Evolutionary conservation across 495 filamentous ascomycete genomes (phyloP).

Genomic region (Bacidia gigantensis): DNA sequence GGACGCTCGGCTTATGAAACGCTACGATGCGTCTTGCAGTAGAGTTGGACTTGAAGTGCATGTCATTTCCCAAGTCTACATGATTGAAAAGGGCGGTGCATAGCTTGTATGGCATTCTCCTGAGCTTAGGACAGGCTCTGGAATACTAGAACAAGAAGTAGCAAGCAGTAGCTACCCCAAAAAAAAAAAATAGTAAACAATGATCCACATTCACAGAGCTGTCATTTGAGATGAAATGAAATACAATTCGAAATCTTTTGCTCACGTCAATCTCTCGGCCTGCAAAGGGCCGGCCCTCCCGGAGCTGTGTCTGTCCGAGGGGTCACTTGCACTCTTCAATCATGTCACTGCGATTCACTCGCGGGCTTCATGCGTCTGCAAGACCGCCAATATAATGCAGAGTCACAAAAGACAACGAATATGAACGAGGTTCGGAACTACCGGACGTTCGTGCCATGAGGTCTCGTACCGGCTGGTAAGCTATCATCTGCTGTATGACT

Average conservation of each 20-base stretch:
- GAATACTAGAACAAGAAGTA: not conserved
- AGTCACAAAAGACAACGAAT: not conserved
- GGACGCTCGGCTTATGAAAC: not conserved
- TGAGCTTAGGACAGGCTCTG: not conserved
- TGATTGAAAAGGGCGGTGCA: not conserved
- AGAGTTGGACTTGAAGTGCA: not conserved
- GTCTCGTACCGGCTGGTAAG: slow-evolving; percentile 20
- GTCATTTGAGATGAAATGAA: no score
- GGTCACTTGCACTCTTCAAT: no score
- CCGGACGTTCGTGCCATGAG: slow-evolving; percentile 6
- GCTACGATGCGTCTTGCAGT: no score
- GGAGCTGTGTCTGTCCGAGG: no score
- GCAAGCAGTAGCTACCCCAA: not conserved
- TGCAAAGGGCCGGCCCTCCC: no score
- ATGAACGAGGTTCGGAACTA: not conserved
- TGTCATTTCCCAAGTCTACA: not conserved
- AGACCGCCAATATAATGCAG: not conserved
- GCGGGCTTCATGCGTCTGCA: not conserved
- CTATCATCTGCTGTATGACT: not conserved
- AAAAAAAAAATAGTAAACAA: not conserved
- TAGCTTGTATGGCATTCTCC: not conserved
- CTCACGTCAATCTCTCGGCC: no score
- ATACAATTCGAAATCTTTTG: no score
- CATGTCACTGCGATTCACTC: no score
- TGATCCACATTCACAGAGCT: no score